Percentiles rank a stretch among this genome's conserved stretches.
Conservation (phyloP, 2,329 filamentous ascomycete species). For the Penicillium aurantiogriseum region DNA sequence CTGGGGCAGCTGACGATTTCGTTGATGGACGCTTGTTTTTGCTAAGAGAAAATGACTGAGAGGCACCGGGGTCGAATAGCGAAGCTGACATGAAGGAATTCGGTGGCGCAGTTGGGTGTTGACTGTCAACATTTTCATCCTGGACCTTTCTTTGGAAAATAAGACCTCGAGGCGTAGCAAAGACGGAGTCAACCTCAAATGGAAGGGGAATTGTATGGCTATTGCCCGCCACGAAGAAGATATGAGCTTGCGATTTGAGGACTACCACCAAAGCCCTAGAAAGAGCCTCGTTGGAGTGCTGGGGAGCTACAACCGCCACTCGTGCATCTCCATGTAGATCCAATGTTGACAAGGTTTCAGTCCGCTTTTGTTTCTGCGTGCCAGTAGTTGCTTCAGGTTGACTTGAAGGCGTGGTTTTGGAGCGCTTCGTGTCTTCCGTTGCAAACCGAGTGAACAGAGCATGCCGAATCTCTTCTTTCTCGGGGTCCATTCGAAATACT, state of each 20-base stretch:
- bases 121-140: slow-evolving; percentile 20
- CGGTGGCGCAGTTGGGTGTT: slow-evolving; percentile 60
- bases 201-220: slow-evolving; percentile 89
- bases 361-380: slow-evolving; percentile 9
- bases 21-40: slow-evolving; percentile 47
- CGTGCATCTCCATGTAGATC: slow-evolving; percentile 27
- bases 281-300: slow-evolving; percentile 26
- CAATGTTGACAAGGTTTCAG: slow-evolving; percentile 21
- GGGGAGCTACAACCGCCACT: slow-evolving; percentile 18
- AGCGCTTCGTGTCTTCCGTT: slow-evolving; percentile 33
- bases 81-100: slow-evolving; percentile 81
- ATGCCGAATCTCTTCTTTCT: slow-evolving; percentile 82
- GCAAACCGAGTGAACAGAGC: slow-evolving; percentile 83
- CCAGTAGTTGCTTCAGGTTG: slow-evolving; percentile 2
- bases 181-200: slow-evolving; percentile 87
- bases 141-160: slow-evolving; percentile 77
- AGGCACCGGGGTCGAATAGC: slow-evolving; percentile 38
- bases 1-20: slow-evolving; percentile 51
- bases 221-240: slow-evolving; percentile 85
- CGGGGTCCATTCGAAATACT: slow-evolving; percentile 79
- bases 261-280: slow-evolving; percentile 79
- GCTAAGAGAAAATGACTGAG: slow-evolving; percentile 33
- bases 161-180: slow-evolving; percentile 77
- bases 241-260: slow-evolving; percentile 85
- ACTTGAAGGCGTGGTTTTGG: slow-evolving; percentile 6